Evolutionary conservation across 202 grass and related monocot genomes (phyloP).

Genomic region (Zoysia matrella): DNA sequence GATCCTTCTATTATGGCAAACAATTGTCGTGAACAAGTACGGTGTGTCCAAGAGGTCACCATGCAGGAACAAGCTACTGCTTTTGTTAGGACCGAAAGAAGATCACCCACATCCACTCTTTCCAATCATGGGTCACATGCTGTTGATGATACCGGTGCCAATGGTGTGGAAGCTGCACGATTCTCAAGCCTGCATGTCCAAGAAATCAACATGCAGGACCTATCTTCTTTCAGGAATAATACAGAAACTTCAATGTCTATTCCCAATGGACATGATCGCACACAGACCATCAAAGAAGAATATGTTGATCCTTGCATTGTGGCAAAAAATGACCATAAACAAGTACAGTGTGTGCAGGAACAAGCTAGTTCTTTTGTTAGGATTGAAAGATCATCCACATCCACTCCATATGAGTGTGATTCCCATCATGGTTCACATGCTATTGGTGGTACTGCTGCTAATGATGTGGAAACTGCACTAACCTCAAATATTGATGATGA

Average conservation of each 20-base stretch:
- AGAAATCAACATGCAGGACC: slow-evolving; percentile 43
- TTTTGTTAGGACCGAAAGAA: slow-evolving; percentile 33
- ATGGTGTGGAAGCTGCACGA: slow-evolving; percentile 24
- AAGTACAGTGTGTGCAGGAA: slow-evolving; percentile 45
- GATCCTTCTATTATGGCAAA: slow-evolving; percentile 33
- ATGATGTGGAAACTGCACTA: slow-evolving; percentile 21
- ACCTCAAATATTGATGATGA: slow-evolving; percentile 44
- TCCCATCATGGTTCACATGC: slow-evolving; percentile 36
- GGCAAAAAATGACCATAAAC: slow-evolving; percentile 41
- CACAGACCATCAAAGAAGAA: slow-evolving; percentile 22
- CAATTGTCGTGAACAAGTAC: slow-evolving; percentile 44
- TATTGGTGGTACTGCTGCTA: slow-evolving; percentile 29
- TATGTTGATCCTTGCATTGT: slow-evolving; percentile 22
- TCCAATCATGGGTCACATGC: slow-evolving; percentile 37
- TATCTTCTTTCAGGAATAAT: slow-evolving; percentile 44
- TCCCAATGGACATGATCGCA: slow-evolving; percentile 30
- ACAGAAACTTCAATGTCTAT: slow-evolving; percentile 44
- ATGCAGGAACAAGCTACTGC: slow-evolving; percentile 48
- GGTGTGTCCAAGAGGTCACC: slow-evolving; percentile 39
- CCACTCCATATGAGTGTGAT: slow-evolving; percentile 26
- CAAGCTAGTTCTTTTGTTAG: slow-evolving; percentile 33
- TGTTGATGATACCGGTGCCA: slow-evolving; percentile 25
- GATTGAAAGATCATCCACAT: slow-evolving; percentile 38
- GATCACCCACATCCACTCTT: slow-evolving; percentile 39
- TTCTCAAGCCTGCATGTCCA: slow-evolving; percentile 27